These are phyloP conservation scores for Didymella glomerata DNA, from an alignment of 2,329 filamentous ascomycete genomes.

Conservation along the genomic window DNA sequence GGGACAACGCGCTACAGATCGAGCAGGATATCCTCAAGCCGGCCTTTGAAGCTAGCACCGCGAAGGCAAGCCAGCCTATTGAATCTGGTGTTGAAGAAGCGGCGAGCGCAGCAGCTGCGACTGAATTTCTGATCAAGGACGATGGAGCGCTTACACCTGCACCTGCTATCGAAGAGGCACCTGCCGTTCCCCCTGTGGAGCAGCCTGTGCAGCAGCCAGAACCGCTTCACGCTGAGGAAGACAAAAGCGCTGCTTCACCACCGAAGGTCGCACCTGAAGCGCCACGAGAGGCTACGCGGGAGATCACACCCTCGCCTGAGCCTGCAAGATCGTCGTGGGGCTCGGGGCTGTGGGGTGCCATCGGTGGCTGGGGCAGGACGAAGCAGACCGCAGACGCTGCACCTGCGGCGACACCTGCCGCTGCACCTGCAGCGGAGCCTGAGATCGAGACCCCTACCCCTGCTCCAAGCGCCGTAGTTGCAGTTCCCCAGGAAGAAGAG, in stretches of 20 bases:
- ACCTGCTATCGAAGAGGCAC: neutral
- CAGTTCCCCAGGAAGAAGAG: neutral
- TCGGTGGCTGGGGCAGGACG: constrained; percentile 44
- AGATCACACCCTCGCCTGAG: constrained; percentile 13
- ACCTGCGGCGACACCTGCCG: no score
- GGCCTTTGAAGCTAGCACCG: neutral
- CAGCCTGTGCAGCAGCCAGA: neutral
- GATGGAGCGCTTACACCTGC: neutral
- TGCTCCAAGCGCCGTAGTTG: neutral
- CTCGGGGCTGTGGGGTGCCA: constrained; percentile 38
- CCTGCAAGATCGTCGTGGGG: constrained; percentile 36
- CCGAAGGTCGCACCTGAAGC: neutral
- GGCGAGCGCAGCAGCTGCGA: neutral
- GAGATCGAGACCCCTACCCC: neutral
- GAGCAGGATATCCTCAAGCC: neutral
- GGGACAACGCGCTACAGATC: no score
- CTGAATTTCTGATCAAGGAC: neutral
- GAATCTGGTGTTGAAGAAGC: neutral
- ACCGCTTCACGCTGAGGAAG: neutral
- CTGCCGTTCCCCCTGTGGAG: neutral
- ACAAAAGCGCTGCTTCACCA: neutral
- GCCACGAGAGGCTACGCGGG: neutral
- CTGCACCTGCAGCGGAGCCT: neutral
- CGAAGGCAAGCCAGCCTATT: neutral
- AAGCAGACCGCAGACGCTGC: constrained; percentile 2